Conservation (phyloP, 106 monocot genomes). For the Posidonia australis region DNA sequence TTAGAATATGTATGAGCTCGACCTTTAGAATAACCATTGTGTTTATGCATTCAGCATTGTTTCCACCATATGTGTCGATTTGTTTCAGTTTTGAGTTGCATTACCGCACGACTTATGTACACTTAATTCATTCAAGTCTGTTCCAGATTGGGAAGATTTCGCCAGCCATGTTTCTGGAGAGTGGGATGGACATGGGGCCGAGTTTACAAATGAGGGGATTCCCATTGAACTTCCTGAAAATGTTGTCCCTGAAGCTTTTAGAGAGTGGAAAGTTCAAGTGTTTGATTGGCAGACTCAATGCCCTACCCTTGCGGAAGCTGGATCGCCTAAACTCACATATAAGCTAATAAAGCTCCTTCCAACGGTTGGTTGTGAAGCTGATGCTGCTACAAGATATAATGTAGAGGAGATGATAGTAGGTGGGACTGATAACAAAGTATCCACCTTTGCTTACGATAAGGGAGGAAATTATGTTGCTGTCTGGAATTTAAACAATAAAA, state of each 20-base stretch:
- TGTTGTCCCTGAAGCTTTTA: slow-evolving; percentile 81
- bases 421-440: slow-evolving; percentile 9
- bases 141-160: slow-evolving; percentile 60
- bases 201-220: slow-evolving; percentile 52
- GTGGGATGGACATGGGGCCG: slow-evolving; percentile 87
- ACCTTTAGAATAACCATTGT: no score
- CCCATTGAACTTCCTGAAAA: slow-evolving; percentile 76
- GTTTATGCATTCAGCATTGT: no score
- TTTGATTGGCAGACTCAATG: slow-evolving; percentile 98
- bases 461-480: slow-evolving; percentile 53
- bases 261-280: slow-evolving; percentile 84
- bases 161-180: slow-evolving; percentile 76
- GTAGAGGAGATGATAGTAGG: slow-evolving; percentile 38
- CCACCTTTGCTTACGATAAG: slow-evolving; percentile 40
- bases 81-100: no score
- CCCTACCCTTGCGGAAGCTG: slow-evolving; percentile 59
- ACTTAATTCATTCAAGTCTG: background rate
- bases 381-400: slow-evolving; percentile 71
- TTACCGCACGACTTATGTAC: background rate
- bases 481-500: slow-evolving; percentile 28
- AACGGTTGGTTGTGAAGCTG: slow-evolving; percentile 93
- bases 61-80: no score
- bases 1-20: no score
- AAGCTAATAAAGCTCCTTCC: slow-evolving; percentile 77
- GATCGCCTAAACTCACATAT: slow-evolving; percentile 29